These are phyloP conservation scores for Blastobotrys serpentis DNA, from an alignment of 1,139 yeast genomes.

Conservation along the genomic window DNA sequence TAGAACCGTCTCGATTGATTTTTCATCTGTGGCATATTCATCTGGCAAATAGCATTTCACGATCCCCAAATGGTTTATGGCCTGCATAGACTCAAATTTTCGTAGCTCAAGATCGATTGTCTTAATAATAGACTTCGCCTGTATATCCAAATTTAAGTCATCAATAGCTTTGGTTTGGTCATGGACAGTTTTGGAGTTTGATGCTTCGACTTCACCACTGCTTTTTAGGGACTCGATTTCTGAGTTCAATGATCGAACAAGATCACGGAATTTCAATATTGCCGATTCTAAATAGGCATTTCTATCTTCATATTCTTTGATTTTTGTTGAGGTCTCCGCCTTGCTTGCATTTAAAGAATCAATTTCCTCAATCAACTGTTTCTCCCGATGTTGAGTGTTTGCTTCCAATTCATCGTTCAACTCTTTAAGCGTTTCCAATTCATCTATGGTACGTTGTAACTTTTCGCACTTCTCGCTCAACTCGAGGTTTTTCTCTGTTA, in stretches of 20 bases:
- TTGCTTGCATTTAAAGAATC: constrained; percentile 38
- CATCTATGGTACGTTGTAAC: constrained; percentile 49
- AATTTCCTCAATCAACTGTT: constrained; percentile 52
- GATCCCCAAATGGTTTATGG: constrained; percentile 34
- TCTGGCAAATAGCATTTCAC: constrained; percentile 29
- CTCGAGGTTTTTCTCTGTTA: constrained; percentile 55
- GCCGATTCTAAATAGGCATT: constrained; percentile 40
- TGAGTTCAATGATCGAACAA: constrained; percentile 34
- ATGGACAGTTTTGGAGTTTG: constrained; percentile 19
- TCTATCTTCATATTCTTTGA: constrained; percentile 40
- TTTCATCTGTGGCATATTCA: constrained; percentile 27
- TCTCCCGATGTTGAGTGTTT: constrained; percentile 53
- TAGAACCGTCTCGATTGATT: constrained; percentile 25
- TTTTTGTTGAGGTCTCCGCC: constrained; percentile 34
- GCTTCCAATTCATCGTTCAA: constrained; percentile 65
- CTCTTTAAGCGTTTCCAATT: constrained; percentile 58
- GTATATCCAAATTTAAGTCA: constrained; percentile 33
- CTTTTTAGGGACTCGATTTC: constrained; percentile 32
- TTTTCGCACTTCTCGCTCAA: constrained; percentile 43
- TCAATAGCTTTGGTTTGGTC: constrained; percentile 28
- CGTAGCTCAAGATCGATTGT: constrained; percentile 34
- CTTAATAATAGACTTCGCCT: constrained; percentile 28
- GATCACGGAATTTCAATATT: constrained; percentile 34
- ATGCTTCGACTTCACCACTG: constrained; percentile 17
- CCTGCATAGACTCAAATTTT: constrained; percentile 31